Base-by-base conservation (phyloP, 1,139 yeast species). In the Lodderomyces oxycetoniae region DNA sequence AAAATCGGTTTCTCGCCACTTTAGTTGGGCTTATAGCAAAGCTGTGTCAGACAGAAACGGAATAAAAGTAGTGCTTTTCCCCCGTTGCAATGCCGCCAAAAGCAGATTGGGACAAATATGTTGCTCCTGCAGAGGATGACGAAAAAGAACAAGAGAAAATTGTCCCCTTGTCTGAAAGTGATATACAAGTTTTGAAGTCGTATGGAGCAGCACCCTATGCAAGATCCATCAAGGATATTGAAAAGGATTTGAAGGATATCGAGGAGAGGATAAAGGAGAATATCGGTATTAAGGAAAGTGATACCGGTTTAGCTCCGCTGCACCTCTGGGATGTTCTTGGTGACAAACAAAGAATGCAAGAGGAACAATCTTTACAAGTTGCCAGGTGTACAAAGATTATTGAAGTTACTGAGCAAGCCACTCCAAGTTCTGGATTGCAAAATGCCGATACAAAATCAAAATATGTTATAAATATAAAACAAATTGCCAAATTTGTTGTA, bases 141-240 rank as follows among this genome's bases (percentile, higher is more conserved):
- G 77, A 76, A 28, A 61, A 59, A 35, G 61, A 63, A 31, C 83
- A 77, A 38, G 89, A 83, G 42, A 83, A 88, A 49, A 81, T 86
- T 46, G 77, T 76, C 17, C 98, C 98, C 7, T 74, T 91, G 49
- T 76, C 91, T 40, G 98, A 93, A 55, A 96, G 95, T 32, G 99
- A 91, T 60, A 93, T 93, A 53, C 96, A 89, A 61, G 97, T 91
- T 31, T 71, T 91, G 50, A 89, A 93, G 64, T 87, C 96, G 6
- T 91, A 91, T 51, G 96, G 97, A 34, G 94, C 95, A 22, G 99
- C 98, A 2, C 97, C 98, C 22, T 91, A 93, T 58, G 94, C 91
- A 37, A 67, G 74, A 29, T 70, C 80, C 41, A 74, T 91, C 54
- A 89, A 89, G 57, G 72, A 71, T 42, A 79, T 86, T 41, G 97